A percentile compares a stretch with the other conserved stretches of the same genome.
Conservation (phyloP, 1,139 yeast species). For the Geotrichum aggregatum region DNA sequence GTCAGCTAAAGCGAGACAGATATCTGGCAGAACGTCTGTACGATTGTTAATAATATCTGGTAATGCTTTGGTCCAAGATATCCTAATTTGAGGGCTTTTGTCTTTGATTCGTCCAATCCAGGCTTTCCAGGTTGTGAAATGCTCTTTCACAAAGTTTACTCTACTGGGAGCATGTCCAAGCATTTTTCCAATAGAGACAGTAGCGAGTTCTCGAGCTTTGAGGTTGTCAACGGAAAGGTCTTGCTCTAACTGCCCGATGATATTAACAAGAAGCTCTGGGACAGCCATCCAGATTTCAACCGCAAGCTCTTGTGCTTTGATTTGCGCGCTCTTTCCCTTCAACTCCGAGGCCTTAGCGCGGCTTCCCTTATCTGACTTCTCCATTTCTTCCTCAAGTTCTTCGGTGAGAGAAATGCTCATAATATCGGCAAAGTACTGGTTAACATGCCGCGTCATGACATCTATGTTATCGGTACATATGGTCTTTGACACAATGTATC, state of each 20-base stretch:
- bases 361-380: slow-evolving; percentile 21
- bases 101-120: slow-evolving; percentile 80
- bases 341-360: neutral
- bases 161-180: slow-evolving; percentile 49
- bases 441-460: slow-evolving; percentile 70
- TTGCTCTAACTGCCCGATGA: slow-evolving; percentile 76
- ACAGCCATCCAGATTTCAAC: slow-evolving; percentile 71
- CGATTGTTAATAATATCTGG: slow-evolving; percentile 46
- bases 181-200: slow-evolving; percentile 68
- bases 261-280: slow-evolving; percentile 70
- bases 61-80: slow-evolving; percentile 63
- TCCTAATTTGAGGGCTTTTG: slow-evolving; percentile 58
- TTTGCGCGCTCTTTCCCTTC: slow-evolving; percentile 16
- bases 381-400: slow-evolving; percentile 31
- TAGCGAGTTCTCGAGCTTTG: slow-evolving; percentile 60
- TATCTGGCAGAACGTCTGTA: slow-evolving; percentile 48
- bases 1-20: slow-evolving; percentile 58
- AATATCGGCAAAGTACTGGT: slow-evolving; percentile 76
- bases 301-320: slow-evolving; percentile 50
- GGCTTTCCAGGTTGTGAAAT: slow-evolving; percentile 57
- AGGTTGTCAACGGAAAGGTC: slow-evolving; percentile 68
- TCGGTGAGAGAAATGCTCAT: slow-evolving; percentile 38
- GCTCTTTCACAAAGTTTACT: slow-evolving; percentile 57
- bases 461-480: slow-evolving; percentile 71
- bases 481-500: slow-evolving; percentile 61